These are phyloP conservation scores for Sarocladium strictum DNA, from an alignment of 2,329 filamentous ascomycete species.

Conservation along the genomic window DNA sequence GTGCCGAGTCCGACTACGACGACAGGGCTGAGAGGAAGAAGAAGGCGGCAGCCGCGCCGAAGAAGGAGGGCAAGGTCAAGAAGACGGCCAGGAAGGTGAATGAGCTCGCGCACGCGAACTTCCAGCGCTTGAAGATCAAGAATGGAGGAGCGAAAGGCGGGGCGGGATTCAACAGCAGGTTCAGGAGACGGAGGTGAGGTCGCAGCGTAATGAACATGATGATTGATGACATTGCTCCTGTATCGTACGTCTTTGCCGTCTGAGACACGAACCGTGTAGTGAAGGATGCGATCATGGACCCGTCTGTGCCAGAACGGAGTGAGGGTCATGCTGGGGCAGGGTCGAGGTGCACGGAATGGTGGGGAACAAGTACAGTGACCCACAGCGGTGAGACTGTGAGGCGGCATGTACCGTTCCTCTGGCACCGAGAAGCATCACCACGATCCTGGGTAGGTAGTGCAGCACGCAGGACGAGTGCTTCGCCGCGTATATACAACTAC, in stretches of 20 bases:
- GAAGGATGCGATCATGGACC: too few species aligned
- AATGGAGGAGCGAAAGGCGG: conserved; percentile 59
- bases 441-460: too few species aligned
- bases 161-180: conserved; percentile 49
- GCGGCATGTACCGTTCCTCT: not conserved
- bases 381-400: conserved; percentile 7
- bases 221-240: too few species aligned
- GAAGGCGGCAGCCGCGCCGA: conserved; percentile 22
- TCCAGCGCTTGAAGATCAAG: conserved; percentile 58
- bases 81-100: conserved; percentile 55
- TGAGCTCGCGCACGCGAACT: conserved; percentile 60
- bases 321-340: too few species aligned
- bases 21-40: conserved; percentile 19
- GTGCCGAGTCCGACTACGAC: conserved; percentile 11
- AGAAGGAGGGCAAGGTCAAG: conserved; percentile 40
- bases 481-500: too few species aligned
- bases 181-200: conserved; percentile 41
- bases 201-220: conserved; percentile 1
- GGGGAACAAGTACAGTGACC: not conserved
- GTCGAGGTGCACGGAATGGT: not conserved
- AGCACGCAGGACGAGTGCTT: too few species aligned
- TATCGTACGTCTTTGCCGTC: too few species aligned
- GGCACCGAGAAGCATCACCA: too few species aligned
- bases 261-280: too few species aligned
- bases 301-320: too few species aligned